phyloP scores from a whole-genome alignment of 179 eudicot genomes.

The Beta corolliflora region DNA sequence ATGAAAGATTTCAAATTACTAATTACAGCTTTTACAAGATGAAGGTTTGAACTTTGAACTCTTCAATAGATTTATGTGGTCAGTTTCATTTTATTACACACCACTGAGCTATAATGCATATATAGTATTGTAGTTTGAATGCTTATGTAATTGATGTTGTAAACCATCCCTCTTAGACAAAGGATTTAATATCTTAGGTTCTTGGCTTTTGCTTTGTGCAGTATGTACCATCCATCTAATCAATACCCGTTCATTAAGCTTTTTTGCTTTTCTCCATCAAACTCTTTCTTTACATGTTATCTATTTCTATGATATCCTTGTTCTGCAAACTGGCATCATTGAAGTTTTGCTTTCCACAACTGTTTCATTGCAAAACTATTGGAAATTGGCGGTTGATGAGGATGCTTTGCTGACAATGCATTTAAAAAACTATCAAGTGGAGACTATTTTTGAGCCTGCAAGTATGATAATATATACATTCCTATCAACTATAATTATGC shows the following conservation, averaged over 20 bases:
- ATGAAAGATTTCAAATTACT: not conserved
- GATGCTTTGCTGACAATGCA: not conserved
- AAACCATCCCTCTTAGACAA: not conserved
- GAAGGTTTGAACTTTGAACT: not conserved
- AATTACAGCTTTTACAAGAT: not conserved
- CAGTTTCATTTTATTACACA: not conserved
- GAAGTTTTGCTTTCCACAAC: not conserved
- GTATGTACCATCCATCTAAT: constrained; percentile 67
- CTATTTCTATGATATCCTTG: not conserved
- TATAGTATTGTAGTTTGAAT: constrained; percentile 8
- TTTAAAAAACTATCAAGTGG: not conserved
- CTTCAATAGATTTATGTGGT: not conserved
- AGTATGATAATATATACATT: no score
- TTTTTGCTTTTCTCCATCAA: not conserved
- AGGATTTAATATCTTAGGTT: not conserved
- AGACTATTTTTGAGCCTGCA: not conserved
- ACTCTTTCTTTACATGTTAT: not conserved
- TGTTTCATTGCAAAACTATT: not conserved
- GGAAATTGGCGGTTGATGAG: not conserved
- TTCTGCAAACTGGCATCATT: not conserved
- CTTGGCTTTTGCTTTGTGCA: constrained; percentile 33
- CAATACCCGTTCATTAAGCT: not conserved
- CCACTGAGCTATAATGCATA: not conserved
- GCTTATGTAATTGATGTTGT: not conserved
- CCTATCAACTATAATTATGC: no score